phyloP scores from a whole-genome alignment of 2,329 filamentous ascomycete genomes.

The Leptographium wingfieldii region DNA sequence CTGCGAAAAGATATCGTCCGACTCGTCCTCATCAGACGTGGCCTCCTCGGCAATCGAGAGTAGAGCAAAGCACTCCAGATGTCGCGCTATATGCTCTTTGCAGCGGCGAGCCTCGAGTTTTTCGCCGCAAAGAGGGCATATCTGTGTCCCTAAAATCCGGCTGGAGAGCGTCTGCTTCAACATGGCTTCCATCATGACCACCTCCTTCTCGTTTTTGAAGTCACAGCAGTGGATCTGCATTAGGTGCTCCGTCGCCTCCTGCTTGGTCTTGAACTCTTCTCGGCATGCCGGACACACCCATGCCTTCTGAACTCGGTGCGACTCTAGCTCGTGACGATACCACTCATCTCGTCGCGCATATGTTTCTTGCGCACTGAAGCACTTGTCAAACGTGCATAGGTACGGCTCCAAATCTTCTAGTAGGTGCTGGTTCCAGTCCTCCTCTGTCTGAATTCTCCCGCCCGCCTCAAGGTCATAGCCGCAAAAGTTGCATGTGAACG shows the following conservation, averaged over 20 bases:
- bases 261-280: constrained; percentile 8
- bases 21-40: constrained; percentile 8
- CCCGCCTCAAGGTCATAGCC: constrained; percentile 10
- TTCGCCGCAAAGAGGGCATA: constrained; percentile 7
- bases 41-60: constrained; percentile 7
- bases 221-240: constrained; percentile 4
- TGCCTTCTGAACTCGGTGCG: constrained; percentile 6
- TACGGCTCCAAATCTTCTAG: constrained; percentile 11
- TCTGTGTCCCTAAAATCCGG: constrained; percentile 2
- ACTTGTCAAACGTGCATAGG: constrained; percentile 11
- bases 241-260: constrained; percentile 7
- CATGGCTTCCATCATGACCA: constrained; percentile 6
- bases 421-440: constrained; percentile 10
- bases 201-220: constrained; percentile 2
- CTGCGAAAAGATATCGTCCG: constrained; percentile 8
- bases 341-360: constrained; percentile 10
- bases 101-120: constrained; percentile 5
- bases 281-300: constrained; percentile 10
- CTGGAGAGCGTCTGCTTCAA: constrained; percentile 5
- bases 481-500: constrained; percentile 11
- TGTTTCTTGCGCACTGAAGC: constrained; percentile 9
- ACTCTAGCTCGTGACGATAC: constrained; percentile 11
- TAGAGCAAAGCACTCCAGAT: constrained; percentile 11
- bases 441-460: constrained; percentile 5
- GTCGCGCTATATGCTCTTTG: constrained; percentile 9